A percentile compares a stretch with the other conserved stretches of the same genome.
Conservation (phyloP, 2,329 filamentous ascomycete species). For the Diaporthe vexans region DNA sequence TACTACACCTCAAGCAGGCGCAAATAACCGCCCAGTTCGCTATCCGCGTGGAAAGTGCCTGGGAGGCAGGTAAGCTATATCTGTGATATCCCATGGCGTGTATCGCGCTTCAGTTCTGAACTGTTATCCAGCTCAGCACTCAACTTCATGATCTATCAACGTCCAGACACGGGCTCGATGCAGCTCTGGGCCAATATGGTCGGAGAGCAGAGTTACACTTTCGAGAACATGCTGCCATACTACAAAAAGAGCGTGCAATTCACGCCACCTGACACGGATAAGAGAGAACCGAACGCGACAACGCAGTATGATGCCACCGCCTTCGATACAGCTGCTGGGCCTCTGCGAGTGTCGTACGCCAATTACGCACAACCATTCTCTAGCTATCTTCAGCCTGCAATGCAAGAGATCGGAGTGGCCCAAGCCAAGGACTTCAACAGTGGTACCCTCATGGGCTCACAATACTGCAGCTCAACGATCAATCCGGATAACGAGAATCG, state of each 20-base stretch:
- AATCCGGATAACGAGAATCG: background rate
- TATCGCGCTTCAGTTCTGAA: background rate
- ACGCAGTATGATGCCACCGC: background rate
- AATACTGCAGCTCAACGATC: slow-evolving; percentile 14
- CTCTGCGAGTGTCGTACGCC: slow-evolving; percentile 10
- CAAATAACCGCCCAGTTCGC: background rate
- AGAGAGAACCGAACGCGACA: background rate
- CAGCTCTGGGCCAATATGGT: slow-evolving; percentile 18
- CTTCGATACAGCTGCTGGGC: slow-evolving; percentile 3
- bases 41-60: background rate
- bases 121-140: background rate
- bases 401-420: background rate
- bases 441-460: background rate
- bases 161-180: slow-evolving; percentile 1
- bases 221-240: slow-evolving; percentile 26
- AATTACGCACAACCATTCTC: slow-evolving; percentile 23
- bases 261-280: background rate
- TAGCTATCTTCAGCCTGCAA: slow-evolving; percentile 4
- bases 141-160: slow-evolving; percentile 26
- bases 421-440: slow-evolving; percentile 17
- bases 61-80: background rate
- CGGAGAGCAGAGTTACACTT: slow-evolving; percentile 17
- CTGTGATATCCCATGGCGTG: background rate
- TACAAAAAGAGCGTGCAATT: slow-evolving; percentile 14
- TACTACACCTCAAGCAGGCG: slow-evolving; percentile 26